These are phyloP conservation scores for Cyclaneusma minus DNA, from an alignment of 2,329 filamentous ascomycete genomes.

Conservation along the genomic window DNA sequence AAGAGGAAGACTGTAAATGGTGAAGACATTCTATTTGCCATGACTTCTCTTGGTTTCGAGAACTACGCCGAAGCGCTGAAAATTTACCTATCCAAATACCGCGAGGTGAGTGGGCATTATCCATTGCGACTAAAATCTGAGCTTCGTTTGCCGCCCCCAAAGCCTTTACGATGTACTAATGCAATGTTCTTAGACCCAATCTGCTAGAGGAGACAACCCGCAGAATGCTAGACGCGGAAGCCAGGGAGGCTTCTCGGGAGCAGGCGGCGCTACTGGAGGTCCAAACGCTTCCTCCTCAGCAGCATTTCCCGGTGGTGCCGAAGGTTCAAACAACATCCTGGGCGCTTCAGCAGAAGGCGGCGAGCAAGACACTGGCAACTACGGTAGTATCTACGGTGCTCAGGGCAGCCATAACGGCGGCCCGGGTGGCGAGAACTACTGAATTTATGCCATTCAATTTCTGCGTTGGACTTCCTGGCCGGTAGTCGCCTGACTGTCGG, in stretches of 20 bases:
- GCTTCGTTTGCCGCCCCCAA: constrained; percentile 1
- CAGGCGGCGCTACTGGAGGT: constrained; percentile 16
- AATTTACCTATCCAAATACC: constrained; percentile 94
- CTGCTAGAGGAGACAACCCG: constrained; percentile 46
- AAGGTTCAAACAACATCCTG: constrained; percentile 18
- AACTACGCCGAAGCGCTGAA: constrained; percentile 97
- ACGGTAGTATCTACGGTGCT: constrained; percentile 26
- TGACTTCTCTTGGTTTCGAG: constrained; percentile 97
- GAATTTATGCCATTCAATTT: constrained; percentile 13
- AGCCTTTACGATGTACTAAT: constrained; percentile 11
- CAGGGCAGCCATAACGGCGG: constrained; percentile 41
- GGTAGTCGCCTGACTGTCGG: too few relatives aligned
- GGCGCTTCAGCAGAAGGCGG: constrained; percentile 15
- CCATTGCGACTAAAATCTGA: constrained; percentile 12
- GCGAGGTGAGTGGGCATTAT: constrained; percentile 58
- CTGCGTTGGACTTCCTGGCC: too few relatives aligned
- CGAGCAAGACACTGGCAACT: constrained; percentile 20
- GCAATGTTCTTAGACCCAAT: constrained; percentile 54
- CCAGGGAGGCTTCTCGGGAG: constrained; percentile 32
- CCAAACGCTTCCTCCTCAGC: constrained; percentile 15
- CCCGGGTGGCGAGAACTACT: constrained; percentile 35
- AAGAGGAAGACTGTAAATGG: constrained; percentile 99
- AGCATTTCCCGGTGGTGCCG: constrained; percentile 15
- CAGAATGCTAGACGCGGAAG: constrained; percentile 32
- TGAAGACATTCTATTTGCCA: constrained; percentile 95